Evolutionary conservation across 495 filamentous ascomycete genomes (phyloP), one percentile per base, ranked within the genome.

Genomic region (Sporormia fimetaria): DNA sequence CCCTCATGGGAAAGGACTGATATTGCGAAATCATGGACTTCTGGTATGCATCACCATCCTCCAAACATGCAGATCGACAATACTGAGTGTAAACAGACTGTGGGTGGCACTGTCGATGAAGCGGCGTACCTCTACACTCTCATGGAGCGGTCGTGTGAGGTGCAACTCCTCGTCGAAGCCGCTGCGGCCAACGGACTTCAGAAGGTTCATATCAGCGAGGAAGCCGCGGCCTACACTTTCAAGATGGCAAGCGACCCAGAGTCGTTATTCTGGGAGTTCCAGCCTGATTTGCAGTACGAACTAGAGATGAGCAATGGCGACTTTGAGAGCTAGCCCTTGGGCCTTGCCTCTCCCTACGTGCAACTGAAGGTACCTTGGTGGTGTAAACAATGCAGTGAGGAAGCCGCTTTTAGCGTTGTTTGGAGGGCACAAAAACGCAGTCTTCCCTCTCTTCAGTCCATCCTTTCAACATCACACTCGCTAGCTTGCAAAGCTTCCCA

Each of bases 51-150:
- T 6, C 3, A 27, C 12, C 7, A 5, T 15, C 40, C 11, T 8
- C 11, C 23, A 27, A 14, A 39, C 17, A n/a, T 27, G 11, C 21
- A 17, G 11, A 5, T 39, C 5, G 17, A 5, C 16, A 9, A 23
- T 39, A 9, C 16, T 38, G 10, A 12, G 2, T 0, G n/a, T n/a
- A n/a, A n/a, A 6, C 12, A 53, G 42, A 63, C 62, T 10, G 60
- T 65, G 5, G 62, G 62, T 16, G 26, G 37, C 10, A 65, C 62
- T n/a, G 62, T 65, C 3, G 62, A 65, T 28, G 62, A 65, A 40
- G 62, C 62, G 8, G 55, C 55, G 6, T 65, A 54, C 29, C 42
- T 65, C 20, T 59, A 57, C 41, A 61, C 57, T 12, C 42, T 62
- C 27, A 63, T 65, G 60, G 62, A 65, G 36, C 46, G 60, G 33